A percentile compares a stretch with the other conserved stretches of the same genome.
phyloP scores from a whole-genome alignment of 352 stramenopile species.

The Saprolegnia parasitica region DNA sequence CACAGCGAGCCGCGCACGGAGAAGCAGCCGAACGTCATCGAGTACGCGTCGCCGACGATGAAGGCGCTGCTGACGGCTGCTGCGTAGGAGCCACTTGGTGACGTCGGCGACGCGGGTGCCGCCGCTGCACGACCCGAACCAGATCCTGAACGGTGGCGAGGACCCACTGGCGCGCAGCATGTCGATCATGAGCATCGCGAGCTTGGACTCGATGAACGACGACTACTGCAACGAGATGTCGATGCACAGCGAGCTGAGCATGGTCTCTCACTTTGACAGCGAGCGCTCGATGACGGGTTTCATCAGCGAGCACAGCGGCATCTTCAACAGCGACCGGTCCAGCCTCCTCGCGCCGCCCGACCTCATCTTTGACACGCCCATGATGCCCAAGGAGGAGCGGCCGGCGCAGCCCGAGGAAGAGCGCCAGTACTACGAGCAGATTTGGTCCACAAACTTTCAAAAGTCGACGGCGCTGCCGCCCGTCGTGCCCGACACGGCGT shows the following conservation, averaged over 20 bases:
- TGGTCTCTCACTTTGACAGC: neutral
- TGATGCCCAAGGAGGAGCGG: conserved; percentile 65
- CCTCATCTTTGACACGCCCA: conserved; percentile 31
- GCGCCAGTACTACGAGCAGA: conserved; percentile 74
- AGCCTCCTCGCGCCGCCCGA: conserved; percentile 30
- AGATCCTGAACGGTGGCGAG: conserved; percentile 58
- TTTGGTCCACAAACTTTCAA: conserved; percentile 82
- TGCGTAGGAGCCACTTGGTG: conserved; percentile 48
- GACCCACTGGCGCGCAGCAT: conserved; percentile 30
- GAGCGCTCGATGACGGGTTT: conserved; percentile 7
- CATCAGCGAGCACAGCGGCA: conserved; percentile 22
- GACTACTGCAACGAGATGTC: conserved; percentile 1
- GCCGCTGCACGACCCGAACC: conserved; percentile 70
- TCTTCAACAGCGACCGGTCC: conserved; percentile 63
- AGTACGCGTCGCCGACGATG: conserved; percentile 31
- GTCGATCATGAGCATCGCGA: conserved; percentile 60
- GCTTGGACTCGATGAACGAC: conserved; percentile 44
- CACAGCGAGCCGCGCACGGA: conserved; percentile 60
- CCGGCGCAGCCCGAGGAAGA: conserved; percentile 65
- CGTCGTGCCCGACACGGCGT: conserved; percentile 58
- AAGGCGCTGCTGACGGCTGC: conserved; percentile 29
- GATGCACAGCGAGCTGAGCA: conserved; percentile 13
- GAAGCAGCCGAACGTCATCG: conserved; percentile 42
- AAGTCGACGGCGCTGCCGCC: conserved; percentile 55
- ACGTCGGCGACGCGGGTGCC: conserved; percentile 46